A percentile compares a stretch with the other conserved stretches of the same genome.
These are phyloP conservation scores for Oryza longistaminata DNA, from an alignment of 176 grass and related monocot species.

Conservation along the genomic window DNA sequence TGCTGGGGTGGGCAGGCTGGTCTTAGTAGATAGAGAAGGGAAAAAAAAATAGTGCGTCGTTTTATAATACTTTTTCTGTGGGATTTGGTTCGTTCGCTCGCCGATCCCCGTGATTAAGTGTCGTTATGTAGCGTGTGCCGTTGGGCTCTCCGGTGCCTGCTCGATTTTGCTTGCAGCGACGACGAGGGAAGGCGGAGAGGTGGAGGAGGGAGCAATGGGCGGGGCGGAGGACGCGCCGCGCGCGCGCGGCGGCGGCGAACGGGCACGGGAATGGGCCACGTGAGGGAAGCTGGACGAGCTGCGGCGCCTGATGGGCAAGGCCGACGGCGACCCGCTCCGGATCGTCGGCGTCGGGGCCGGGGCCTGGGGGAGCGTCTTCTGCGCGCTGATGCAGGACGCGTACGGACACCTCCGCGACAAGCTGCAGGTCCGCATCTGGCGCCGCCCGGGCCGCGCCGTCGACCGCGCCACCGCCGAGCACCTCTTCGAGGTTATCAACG, in stretches of 20 bases:
- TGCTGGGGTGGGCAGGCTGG: not conserved
- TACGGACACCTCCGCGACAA: conserved; percentile 93
- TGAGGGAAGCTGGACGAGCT: conserved; percentile 80
- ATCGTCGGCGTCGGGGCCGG: conserved; percentile 88
- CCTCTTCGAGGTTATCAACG: conserved; percentile 95
- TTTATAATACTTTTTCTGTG: not conserved
- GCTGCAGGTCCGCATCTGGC: conserved; percentile 91
- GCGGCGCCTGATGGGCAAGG: conserved; percentile 75
- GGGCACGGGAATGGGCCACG: conserved; percentile 53
- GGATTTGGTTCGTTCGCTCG: not conserved
- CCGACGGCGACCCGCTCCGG: conserved; percentile 73
- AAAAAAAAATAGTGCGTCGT: not conserved
- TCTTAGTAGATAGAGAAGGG: too few relatives aligned
- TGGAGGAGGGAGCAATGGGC: conserved; percentile 27
- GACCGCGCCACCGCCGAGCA: conserved; percentile 82
- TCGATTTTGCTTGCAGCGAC: conserved; percentile 27
- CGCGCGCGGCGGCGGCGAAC: conserved; percentile 33
- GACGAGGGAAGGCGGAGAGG: not conserved
- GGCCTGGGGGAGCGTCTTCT: conserved; percentile 95
- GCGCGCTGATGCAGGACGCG: conserved; percentile 88
- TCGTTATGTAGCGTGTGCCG: not conserved
- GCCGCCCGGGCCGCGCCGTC: conserved; percentile 70
- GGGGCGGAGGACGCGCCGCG: conserved; percentile 33
- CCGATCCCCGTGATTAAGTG: not conserved
- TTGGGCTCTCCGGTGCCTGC: not conserved